Evolutionary conservation across 2,329 filamentous ascomycete species (phyloP).

Genomic region (Colletotrichum destructivum): DNA sequence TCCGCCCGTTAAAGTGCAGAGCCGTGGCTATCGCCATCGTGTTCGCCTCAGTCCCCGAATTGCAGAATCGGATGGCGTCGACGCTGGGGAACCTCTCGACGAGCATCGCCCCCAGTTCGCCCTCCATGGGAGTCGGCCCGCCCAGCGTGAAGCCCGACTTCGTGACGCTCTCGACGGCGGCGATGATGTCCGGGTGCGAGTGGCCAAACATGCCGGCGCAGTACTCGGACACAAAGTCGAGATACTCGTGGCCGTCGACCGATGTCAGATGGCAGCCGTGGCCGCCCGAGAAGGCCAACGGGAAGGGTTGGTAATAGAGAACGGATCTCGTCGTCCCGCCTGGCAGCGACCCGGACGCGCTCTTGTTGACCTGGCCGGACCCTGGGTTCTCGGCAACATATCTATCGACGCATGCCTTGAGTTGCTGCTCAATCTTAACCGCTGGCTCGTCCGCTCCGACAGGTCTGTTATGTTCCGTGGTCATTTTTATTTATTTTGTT

Average conservation of each 20-base stretch:
- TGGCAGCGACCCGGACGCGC: constrained; percentile 55
- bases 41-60: constrained; percentile 78
- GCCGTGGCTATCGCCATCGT: constrained; percentile 71
- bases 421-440: background rate
- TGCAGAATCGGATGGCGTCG: constrained; percentile 73
- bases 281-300: constrained; percentile 57
- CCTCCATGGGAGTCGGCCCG: constrained; percentile 66
- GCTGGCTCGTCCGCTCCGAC: background rate
- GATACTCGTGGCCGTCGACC: constrained; percentile 63
- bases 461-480: background rate
- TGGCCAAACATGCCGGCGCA: constrained; percentile 78
- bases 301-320: constrained; percentile 61
- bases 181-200: constrained; percentile 68
- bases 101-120: constrained; percentile 65
- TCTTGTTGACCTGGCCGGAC: constrained; percentile 56
- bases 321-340: constrained; percentile 64
- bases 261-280: constrained; percentile 55
- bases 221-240: constrained; percentile 75
- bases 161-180: constrained; percentile 62
- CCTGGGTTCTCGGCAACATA: constrained; percentile 51
- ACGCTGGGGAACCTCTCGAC: constrained; percentile 66
- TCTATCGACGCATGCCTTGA: constrained; percentile 10
- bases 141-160: constrained; percentile 69
- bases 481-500: background rate
- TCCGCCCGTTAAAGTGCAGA: constrained; percentile 59